Evolutionary conservation across 2,329 filamentous ascomycete species (phyloP).

Genomic region (Furcasterigmium furcatum): DNA sequence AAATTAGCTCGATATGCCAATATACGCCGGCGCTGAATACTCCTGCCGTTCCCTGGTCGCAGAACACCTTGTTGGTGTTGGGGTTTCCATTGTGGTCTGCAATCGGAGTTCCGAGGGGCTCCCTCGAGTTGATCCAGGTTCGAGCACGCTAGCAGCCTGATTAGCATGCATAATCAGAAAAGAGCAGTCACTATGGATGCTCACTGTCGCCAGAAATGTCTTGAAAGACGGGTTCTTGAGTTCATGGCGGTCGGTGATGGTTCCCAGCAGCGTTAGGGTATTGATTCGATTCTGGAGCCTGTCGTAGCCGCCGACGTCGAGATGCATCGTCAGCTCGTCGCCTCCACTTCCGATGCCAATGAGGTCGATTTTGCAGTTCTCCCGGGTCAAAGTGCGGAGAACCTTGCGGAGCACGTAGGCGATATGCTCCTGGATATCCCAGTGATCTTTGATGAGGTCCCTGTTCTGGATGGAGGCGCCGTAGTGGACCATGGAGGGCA

Average conservation of each 20-base stretch:
- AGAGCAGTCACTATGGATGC: conserved; percentile 5
- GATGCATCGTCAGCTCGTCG: conserved; percentile 51
- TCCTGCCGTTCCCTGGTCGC: conserved; percentile 54
- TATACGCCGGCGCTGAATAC: conserved; percentile 66
- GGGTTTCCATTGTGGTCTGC: conserved; percentile 39
- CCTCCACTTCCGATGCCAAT: conserved; percentile 69
- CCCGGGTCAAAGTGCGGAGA: conserved; percentile 43
- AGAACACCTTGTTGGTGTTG: conserved; percentile 27
- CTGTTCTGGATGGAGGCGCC: conserved; percentile 52
- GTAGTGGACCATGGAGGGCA: conserved; percentile 59
- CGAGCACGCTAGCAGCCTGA: conserved; percentile 47
- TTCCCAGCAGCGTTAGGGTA: conserved; percentile 48
- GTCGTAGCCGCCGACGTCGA: conserved; percentile 54
- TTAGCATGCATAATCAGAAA: not conserved
- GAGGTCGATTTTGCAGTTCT: conserved; percentile 60
- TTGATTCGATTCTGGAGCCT: conserved; percentile 38
- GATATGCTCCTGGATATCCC: conserved; percentile 58
- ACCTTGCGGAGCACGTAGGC: conserved; percentile 63
- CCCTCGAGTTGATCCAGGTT: conserved; percentile 54
- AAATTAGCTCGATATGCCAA: conserved; percentile 56
- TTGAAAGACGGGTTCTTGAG: conserved; percentile 42
- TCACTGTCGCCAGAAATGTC: conserved; percentile 48
- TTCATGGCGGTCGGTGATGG: conserved; percentile 32
- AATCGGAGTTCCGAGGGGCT: conserved; percentile 50
- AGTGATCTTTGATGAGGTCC: conserved; percentile 60